Evolutionary conservation across 129 eudicot species (phyloP).

Genomic region (Centaurea solstitialis): DNA sequence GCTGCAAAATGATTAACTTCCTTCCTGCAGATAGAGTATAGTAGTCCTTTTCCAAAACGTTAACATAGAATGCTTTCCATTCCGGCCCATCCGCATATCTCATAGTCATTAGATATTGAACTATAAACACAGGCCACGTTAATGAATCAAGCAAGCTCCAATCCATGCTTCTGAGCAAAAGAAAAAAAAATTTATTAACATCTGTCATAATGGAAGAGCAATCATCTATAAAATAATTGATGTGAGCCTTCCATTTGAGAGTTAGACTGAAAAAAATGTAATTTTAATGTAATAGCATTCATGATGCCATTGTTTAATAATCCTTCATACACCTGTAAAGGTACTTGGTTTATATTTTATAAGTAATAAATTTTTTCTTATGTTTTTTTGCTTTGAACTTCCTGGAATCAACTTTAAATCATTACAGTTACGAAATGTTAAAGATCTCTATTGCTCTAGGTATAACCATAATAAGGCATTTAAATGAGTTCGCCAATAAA

Average conservation of each 20-base stretch:
- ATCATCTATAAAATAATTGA: not conserved
- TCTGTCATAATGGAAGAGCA: not conserved
- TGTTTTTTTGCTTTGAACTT: not conserved
- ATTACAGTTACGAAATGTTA: not conserved
- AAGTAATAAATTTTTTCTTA: not conserved
- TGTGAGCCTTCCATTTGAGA: not conserved
- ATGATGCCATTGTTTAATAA: not conserved
- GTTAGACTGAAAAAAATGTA: not conserved
- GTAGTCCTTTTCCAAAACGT: constrained; percentile 70
- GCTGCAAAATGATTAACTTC: constrained; percentile 63
- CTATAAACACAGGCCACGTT: constrained; percentile 87
- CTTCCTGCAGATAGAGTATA: constrained; percentile 67
- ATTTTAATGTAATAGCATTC: not conserved
- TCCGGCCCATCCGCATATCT: constrained; percentile 62
- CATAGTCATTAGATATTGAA: constrained; percentile 73
- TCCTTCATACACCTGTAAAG: not conserved
- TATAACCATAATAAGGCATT: not conserved
- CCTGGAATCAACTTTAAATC: not conserved
- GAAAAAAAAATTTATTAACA: not conserved
- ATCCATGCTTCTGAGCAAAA: constrained; percentile 67
- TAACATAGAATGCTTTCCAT: constrained; percentile 69
- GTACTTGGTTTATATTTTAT: not conserved
- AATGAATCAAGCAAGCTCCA: constrained; percentile 94
- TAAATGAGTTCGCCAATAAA: not conserved
- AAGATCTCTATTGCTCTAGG: not conserved